Conservation (phyloP, 805 yeast genomes). For the Candida verbasci region DNA sequence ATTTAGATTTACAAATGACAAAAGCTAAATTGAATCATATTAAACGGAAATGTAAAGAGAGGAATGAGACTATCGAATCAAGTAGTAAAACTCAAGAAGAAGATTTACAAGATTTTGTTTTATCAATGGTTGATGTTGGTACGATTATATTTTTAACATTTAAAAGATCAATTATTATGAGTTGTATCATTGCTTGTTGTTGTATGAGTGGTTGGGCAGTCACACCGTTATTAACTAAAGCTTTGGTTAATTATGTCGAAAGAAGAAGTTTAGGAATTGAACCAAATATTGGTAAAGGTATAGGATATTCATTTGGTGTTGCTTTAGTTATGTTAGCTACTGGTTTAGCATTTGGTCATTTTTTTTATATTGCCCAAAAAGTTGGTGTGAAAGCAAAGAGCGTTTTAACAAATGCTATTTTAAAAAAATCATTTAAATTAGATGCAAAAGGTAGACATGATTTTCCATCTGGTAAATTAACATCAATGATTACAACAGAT, state of each 20-base stretch:
- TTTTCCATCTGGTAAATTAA: conserved; percentile 62
- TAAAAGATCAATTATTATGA: conserved; percentile 14
- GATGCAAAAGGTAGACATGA: conserved; percentile 50
- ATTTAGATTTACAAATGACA: conserved; percentile 13
- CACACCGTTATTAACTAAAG: conserved; percentile 23
- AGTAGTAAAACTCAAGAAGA: conserved; percentile 13
- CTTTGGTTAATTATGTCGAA: conserved; percentile 29
- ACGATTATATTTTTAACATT: conserved; percentile 21
- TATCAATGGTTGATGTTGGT: conserved; percentile 16
- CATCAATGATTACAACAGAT: conserved; percentile 73
- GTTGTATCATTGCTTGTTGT: not conserved
- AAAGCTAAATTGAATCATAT: conserved; percentile 11
- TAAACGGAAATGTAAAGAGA: conserved; percentile 17
- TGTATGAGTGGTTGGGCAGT: conserved; percentile 6
- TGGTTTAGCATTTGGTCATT: conserved; percentile 44
- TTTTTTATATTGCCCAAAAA: conserved; percentile 51
- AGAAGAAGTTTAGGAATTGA: conserved; percentile 15
- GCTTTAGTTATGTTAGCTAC: conserved; percentile 10
- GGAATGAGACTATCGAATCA: conserved; percentile 16
- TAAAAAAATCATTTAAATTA: conserved; percentile 59
- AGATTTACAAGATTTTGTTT: conserved; percentile 23
- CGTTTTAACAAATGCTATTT: conserved; percentile 60
- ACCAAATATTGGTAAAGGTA: conserved; percentile 19
- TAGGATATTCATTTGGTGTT: conserved; percentile 32
- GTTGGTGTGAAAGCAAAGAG: conserved; percentile 67